A percentile compares a stretch with the other conserved stretches of the same genome.
Evolutionary conservation across 106 monocot genomes (phyloP).

Genomic region (Phalaenopsis equestris): DNA sequence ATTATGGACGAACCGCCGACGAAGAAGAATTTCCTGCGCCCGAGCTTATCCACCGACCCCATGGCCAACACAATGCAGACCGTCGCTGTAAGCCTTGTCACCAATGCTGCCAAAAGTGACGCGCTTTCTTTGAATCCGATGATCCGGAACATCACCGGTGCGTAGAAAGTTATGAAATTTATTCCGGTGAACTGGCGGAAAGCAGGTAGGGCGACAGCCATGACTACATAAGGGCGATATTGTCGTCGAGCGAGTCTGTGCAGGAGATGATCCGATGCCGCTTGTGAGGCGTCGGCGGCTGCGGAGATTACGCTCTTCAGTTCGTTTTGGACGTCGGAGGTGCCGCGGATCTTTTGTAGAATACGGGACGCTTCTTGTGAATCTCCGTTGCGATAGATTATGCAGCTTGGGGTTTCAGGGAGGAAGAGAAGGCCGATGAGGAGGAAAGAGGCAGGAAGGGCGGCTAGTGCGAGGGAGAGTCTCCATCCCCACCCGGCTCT

Average conservation of each 20-base stretch:
- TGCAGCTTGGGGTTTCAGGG: constrained; percentile 34
- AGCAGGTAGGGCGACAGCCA: constrained; percentile 30
- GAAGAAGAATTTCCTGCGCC: constrained; percentile 2
- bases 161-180: constrained; percentile 64
- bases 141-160: constrained; percentile 12
- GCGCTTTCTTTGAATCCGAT: constrained; percentile 9
- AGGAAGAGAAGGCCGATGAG: constrained; percentile 23
- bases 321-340: constrained; percentile 30
- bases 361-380: constrained; percentile 11
- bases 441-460: constrained; percentile 24
- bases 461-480: constrained; percentile 21
- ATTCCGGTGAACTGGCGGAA: constrained; percentile 52
- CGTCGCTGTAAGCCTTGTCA: neutral
- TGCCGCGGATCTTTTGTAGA: constrained; percentile 44
- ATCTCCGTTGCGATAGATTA: constrained; percentile 30
- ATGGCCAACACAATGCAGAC: constrained; percentile 12
- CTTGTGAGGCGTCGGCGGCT: constrained; percentile 3
- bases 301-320: constrained; percentile 15
- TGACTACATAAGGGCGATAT: constrained; percentile 42
- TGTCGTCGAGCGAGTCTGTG: neutral
- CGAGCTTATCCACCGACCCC: constrained; percentile 21
- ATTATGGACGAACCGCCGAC: neutral
- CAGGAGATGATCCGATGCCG: constrained; percentile 2
- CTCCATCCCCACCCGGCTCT: constrained; percentile 27
- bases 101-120: constrained; percentile 8